phyloP scores from a whole-genome alignment of 495 filamentous ascomycete species.

The Aspergillus campestris region DNA sequence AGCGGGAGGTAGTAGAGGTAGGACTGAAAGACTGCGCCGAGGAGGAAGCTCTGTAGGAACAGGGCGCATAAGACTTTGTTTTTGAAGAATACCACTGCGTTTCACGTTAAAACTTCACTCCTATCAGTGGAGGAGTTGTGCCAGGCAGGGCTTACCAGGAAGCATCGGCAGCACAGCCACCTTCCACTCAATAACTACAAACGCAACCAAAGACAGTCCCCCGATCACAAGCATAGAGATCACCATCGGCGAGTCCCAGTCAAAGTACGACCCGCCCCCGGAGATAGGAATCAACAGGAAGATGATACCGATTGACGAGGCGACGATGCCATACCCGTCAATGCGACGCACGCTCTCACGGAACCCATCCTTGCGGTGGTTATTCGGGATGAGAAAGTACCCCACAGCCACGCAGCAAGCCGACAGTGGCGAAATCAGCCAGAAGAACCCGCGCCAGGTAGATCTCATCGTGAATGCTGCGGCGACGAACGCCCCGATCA shows the following conservation, averaged over 20 bases:
- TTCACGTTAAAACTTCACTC: constrained; percentile 7
- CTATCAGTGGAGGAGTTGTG: background rate
- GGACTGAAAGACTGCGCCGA: constrained; percentile 51
- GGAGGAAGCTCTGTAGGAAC: constrained; percentile 51
- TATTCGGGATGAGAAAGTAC: constrained; percentile 37
- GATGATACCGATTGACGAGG: constrained; percentile 45
- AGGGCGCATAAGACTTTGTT: constrained; percentile 44
- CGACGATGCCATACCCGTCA: constrained; percentile 45
- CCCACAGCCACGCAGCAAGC: constrained; percentile 32
- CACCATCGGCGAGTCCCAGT: constrained; percentile 52
- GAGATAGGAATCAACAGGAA: constrained; percentile 55
- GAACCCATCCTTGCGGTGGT: constrained; percentile 24
- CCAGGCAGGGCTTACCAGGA: constrained; percentile 33
- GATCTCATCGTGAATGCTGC: constrained; percentile 35
- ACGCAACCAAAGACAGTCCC: constrained; percentile 33
- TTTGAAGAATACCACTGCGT: constrained; percentile 44
- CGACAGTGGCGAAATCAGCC: constrained; percentile 34
- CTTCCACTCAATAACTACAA: constrained; percentile 51
- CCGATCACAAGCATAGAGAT: constrained; percentile 55
- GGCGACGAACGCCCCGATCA: constrained; percentile 38
- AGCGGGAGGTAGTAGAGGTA: constrained; percentile 46
- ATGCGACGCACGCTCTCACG: constrained; percentile 43
- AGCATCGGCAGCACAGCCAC: constrained; percentile 51
- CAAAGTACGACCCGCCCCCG: constrained; percentile 52
- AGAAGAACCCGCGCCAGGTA: constrained; percentile 45